Evolutionary conservation across 495 filamentous ascomycete genomes (phyloP).

Genomic region (Aspergillus hancockii): DNA sequence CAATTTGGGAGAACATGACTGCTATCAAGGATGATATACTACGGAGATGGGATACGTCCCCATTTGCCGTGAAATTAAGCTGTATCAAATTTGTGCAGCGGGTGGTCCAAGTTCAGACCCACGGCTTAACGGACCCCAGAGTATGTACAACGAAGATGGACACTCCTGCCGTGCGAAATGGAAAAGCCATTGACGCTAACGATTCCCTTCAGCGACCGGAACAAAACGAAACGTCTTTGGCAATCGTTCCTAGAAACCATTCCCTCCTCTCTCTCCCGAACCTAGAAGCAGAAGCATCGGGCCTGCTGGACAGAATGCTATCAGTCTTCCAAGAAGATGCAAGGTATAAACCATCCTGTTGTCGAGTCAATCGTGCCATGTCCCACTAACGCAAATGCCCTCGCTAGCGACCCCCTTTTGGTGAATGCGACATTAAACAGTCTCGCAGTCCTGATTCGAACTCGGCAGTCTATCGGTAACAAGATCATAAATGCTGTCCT

Average conservation of each 20-base stretch:
- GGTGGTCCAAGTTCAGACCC: constrained; percentile 89
- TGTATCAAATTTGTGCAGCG: constrained; percentile 97
- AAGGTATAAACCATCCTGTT: constrained; percentile 51
- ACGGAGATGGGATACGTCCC: constrained; percentile 81
- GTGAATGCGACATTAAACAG: constrained; percentile 91
- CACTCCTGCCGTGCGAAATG: background rate
- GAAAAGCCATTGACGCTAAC: constrained; percentile 26
- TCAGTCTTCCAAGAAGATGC: constrained; percentile 80
- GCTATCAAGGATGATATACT: constrained; percentile 88
- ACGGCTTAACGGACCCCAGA: constrained; percentile 79
- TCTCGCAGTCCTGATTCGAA: constrained; percentile 75
- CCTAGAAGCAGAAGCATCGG: constrained; percentile 88
- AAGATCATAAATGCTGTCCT: constrained; percentile 82
- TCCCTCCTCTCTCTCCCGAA: constrained; percentile 71
- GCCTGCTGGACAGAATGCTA: constrained; percentile 87
- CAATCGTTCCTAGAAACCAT: constrained; percentile 82
- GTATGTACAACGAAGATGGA: constrained; percentile 50
- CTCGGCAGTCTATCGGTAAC: constrained; percentile 74
- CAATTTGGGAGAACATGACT: constrained; percentile 83
- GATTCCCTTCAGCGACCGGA: constrained; percentile 63
- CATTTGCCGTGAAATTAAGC: constrained; percentile 76
- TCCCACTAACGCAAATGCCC: background rate
- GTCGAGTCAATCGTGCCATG: background rate
- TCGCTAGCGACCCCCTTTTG: constrained; percentile 76
- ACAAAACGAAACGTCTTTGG: constrained; percentile 82